Evolutionary conservation across 768 basidiomycete genomes (phyloP), one percentile per base, ranked within the genome.

Genomic region (Mycena rosella): DNA sequence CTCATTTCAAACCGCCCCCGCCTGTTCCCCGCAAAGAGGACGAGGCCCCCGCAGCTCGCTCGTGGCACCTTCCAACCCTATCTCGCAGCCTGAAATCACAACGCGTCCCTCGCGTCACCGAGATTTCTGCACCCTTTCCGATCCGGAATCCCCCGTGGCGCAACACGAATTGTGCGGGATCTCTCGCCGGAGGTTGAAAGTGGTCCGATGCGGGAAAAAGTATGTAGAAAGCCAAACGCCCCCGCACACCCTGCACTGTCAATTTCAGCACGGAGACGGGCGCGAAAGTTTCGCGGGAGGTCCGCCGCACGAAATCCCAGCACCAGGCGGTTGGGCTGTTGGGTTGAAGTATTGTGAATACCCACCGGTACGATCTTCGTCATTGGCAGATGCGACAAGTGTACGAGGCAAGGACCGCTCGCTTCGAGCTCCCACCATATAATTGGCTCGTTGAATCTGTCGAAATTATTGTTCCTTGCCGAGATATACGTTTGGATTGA

Each of bases 121-220:
- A 55, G 24, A 55, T 55, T 17, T 55, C 54, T 6, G 24, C 34
- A 3, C 54, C 54, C 5, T 55, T 55, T 24, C 54, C 54, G 24
- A 55, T 55, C 38, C 1, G 54, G 9, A 13, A 55, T 4, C 54
- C 54, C 1, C 54, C 54, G n/a, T n/a, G n/a, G n/a, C n/a, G n/a
- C n/a, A n/a, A 55, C 54, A 4, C 34, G 13, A 17, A 13, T 38
- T 11, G 54, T 26, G 54, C 54, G 17, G 24, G n/a, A 4, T 11
- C 13, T 13, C 18, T 14, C 29, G 20, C 29, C 3, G 8, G n/a
- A n/a, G n/a, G n/a, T n/a, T n/a, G n/a, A n/a, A n/a, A n/a, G n/a
- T 18, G 34, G 53, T 54, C 6, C 51, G 2, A 6, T 32, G 20
- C 32, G 51, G 32, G 18, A 32, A 3, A 32, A n/a, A 5, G 49